These are phyloP conservation scores for Plasmodium relictum DNA, from an alignment of 169 alveolate species.

Conservation along the genomic window DNA sequence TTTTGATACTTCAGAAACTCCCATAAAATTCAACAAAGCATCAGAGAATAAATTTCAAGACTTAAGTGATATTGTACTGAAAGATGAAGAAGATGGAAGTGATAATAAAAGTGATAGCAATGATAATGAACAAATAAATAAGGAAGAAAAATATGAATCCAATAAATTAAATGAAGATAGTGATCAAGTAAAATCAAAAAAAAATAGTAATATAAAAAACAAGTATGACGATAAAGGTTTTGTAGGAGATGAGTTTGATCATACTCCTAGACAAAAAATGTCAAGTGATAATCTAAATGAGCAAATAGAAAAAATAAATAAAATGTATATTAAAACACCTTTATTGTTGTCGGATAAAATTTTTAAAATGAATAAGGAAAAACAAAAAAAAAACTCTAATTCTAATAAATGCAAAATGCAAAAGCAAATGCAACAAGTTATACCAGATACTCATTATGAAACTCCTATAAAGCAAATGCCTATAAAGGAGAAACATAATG, in stretches of 20 bases:
- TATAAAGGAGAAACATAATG: conserved; percentile 11
- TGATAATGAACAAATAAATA: neutral
- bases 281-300: conserved; percentile 42
- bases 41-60: conserved; percentile 34
- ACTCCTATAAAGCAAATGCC: conserved; percentile 54
- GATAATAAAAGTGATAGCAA: neutral
- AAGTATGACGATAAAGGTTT: conserved; percentile 20
- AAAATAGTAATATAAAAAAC: conserved; percentile 19
- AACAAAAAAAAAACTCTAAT: conserved; percentile 20
- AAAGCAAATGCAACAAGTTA: conserved; percentile 14
- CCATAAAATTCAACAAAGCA: conserved; percentile 32
- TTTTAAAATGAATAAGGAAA: conserved; percentile 2
- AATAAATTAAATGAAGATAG: conserved; percentile 11
- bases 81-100: conserved; percentile 31
- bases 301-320: conserved; percentile 66
- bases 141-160: neutral
- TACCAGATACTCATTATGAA: conserved; percentile 18
- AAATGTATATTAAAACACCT: conserved; percentile 70
- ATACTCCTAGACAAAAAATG: conserved; percentile 54
- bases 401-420: conserved; percentile 29
- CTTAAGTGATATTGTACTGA: conserved; percentile 54
- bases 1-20: conserved; percentile 69
- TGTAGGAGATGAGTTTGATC: conserved; percentile 39
- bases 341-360: conserved; percentile 30
- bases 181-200: conserved; percentile 36